Evolutionary conservation across 305 asterid species (phyloP).

Genomic region (Solanum chacoense): DNA sequence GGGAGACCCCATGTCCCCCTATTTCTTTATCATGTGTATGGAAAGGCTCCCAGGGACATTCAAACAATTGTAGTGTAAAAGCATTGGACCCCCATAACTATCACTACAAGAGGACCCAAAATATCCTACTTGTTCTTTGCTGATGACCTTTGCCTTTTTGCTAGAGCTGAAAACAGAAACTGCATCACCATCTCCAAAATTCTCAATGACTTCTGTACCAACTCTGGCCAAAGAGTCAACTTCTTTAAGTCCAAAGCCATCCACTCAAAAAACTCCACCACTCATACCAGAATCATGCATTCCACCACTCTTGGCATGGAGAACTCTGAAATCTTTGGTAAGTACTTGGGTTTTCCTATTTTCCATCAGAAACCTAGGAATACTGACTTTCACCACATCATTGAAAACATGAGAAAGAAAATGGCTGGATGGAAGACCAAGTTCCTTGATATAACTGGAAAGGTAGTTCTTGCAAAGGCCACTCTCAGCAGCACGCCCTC

Average conservation of each 20-base stretch:
- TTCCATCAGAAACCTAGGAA: not conserved
- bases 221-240: not conserved
- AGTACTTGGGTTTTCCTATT: not conserved
- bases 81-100: not conserved
- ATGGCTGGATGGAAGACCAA: not conserved
- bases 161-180: not conserved
- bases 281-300: not conserved
- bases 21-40: too few relatives aligned
- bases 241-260: not conserved
- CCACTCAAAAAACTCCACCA: not conserved
- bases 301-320: not conserved
- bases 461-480: too few relatives aligned
- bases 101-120: not conserved
- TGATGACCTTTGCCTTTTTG: not conserved
- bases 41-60: too few relatives aligned
- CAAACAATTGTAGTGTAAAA: too few relatives aligned
- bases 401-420: too few relatives aligned
- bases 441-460: too few relatives aligned
- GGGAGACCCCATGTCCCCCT: too few relatives aligned
- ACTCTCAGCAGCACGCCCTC: too few relatives aligned
- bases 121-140: too few relatives aligned
- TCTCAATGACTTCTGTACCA: too few relatives aligned
- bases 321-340: not conserved
- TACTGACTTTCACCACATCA: not conserved
- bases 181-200: too few relatives aligned